Conservation (phyloP, 1,139 yeast species). For the Candida mesenterica region DNA sequence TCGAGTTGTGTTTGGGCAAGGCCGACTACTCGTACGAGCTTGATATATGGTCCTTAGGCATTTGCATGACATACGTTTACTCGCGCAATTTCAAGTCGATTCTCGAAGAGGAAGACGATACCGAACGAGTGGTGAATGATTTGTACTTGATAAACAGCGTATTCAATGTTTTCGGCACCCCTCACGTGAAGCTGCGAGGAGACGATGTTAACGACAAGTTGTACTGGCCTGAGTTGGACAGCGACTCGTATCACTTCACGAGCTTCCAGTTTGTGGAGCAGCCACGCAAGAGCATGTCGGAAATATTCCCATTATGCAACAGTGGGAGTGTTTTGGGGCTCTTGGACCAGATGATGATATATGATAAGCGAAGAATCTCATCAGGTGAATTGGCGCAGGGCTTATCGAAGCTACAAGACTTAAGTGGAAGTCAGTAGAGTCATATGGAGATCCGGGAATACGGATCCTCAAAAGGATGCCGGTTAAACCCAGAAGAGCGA, state of each 20-base stretch:
- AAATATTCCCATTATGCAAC: constrained; percentile 30
- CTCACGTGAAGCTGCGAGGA: constrained; percentile 22
- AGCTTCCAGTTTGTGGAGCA: constrained; percentile 25
- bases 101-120: constrained; percentile 30
- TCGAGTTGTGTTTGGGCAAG: constrained; percentile 77
- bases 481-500: too few relatives aligned
- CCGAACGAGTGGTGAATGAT: constrained; percentile 51
- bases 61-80: constrained; percentile 61
- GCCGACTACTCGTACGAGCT: constrained; percentile 57
- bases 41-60: constrained; percentile 83
- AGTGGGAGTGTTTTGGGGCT: constrained; percentile 14
- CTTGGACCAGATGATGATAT: constrained; percentile 28
- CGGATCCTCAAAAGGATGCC: too few relatives aligned
- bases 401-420: too few relatives aligned
- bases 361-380: too few relatives aligned
- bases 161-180: constrained; percentile 68
- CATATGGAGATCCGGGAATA: too few relatives aligned
- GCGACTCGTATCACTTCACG: constrained; percentile 31
- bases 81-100: constrained; percentile 46
- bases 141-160: constrained; percentile 63
- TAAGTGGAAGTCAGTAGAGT: too few relatives aligned
- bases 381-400: too few relatives aligned
- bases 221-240: constrained; percentile 40
- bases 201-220: constrained; percentile 15
- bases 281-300: constrained; percentile 15